phyloP scores from a whole-genome alignment of 2,329 filamentous ascomycete species.

The Diaporthe sp. region DNA sequence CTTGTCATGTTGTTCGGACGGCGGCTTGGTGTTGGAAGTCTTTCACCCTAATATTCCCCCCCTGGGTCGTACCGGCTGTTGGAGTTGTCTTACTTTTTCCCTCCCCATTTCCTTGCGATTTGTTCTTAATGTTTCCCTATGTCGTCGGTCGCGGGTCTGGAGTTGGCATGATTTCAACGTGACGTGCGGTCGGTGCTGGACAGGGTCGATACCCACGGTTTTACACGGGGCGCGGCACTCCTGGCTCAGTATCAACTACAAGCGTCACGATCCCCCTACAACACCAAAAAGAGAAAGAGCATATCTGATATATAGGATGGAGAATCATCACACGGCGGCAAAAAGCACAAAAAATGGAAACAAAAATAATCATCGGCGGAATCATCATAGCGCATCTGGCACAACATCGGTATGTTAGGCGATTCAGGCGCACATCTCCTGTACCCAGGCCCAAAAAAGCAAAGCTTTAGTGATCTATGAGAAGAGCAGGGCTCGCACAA shows the following conservation, averaged over 20 bases:
- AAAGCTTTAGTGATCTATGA: background rate
- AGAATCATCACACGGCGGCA: constrained; percentile 21
- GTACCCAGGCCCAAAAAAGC: background rate
- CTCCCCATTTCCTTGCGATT: background rate
- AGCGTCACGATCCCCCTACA: constrained; percentile 11
- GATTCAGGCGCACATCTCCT: background rate
- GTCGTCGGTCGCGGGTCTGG: constrained; percentile 26
- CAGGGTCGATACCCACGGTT: constrained; percentile 35
- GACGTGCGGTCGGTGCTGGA: constrained; percentile 31
- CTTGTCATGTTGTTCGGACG: constrained; percentile 36
- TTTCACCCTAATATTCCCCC: constrained; percentile 35
- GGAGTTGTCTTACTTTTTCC: constrained; percentile 22
- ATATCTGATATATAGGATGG: constrained; percentile 38
- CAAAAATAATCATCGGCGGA: constrained; percentile 29
- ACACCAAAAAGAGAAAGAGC: constrained; percentile 33
- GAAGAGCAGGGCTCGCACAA: background rate
- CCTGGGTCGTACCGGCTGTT: constrained; percentile 17
- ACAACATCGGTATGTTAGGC: background rate
- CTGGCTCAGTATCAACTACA: constrained; percentile 36
- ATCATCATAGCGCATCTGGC: background rate
- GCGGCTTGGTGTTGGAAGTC: constrained; percentile 36
- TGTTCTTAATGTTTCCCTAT: constrained; percentile 2
- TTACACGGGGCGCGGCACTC: constrained; percentile 29
- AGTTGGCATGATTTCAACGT: constrained; percentile 30
- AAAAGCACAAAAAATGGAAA: constrained; percentile 36